Conservation (phyloP, 2,329 filamentous ascomycete species). For the Penicillium brasilianum region DNA sequence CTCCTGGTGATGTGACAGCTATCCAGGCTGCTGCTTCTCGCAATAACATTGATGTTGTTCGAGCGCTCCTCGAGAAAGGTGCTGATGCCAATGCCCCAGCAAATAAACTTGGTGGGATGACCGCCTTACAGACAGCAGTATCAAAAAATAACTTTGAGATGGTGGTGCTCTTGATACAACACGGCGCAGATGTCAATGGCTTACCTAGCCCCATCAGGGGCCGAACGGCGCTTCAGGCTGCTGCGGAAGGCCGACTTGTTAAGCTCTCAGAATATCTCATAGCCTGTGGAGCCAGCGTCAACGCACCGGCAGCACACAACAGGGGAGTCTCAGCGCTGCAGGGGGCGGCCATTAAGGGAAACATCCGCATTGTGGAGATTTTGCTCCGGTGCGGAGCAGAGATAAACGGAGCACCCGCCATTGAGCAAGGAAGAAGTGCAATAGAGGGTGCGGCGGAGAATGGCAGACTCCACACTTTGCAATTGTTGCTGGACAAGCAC, state of each 20-base stretch:
- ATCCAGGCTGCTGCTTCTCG: conserved; percentile 19
- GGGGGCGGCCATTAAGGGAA: conserved; percentile 26
- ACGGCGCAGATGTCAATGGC: conserved; percentile 34
- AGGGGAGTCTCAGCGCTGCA: conserved; percentile 33
- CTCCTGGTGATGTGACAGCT: conserved; percentile 15
- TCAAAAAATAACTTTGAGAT: conserved; percentile 16
- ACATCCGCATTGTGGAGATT: conserved; percentile 23
- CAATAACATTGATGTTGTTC: conserved; percentile 24
- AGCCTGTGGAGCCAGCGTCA: conserved; percentile 24
- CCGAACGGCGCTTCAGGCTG: conserved; percentile 24
- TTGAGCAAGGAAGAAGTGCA: conserved; percentile 33
- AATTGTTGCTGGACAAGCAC: too few relatives aligned
- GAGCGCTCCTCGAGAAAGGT: conserved; percentile 27
- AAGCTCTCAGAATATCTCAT: conserved; percentile 24
- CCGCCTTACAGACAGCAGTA: conserved; percentile 23
- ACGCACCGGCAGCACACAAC: conserved; percentile 16
- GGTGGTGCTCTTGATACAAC: conserved; percentile 26
- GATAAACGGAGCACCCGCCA: conserved; percentile 26
- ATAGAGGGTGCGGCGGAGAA: conserved; percentile 39
- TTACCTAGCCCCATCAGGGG: conserved; percentile 13
- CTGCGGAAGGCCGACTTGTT: conserved; percentile 14
- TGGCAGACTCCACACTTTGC: conserved; percentile 38
- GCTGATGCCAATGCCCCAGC: conserved; percentile 33
- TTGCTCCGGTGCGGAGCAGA: conserved; percentile 33
- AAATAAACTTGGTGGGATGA: conserved; percentile 11